Conservation (phyloP, 805 yeast species). For the Kluyveromyces siamensis region DNA sequence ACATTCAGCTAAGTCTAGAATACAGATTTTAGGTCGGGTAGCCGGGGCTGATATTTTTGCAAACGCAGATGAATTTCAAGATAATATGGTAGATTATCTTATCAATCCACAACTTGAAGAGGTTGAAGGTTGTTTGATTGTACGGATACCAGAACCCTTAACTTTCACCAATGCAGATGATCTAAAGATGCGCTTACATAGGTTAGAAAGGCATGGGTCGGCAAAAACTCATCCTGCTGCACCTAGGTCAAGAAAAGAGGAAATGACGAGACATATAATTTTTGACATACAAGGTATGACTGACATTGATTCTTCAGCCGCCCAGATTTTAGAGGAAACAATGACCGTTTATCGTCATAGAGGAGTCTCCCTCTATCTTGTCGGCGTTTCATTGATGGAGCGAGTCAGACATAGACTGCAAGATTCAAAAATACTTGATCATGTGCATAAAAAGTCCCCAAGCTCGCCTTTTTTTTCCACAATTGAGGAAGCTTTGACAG, state of each 20-base stretch:
- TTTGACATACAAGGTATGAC: conserved; percentile 81
- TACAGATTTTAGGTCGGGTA: conserved; percentile 69
- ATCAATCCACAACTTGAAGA: conserved; percentile 28
- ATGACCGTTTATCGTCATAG: conserved; percentile 45
- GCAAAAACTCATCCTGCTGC: conserved; percentile 67
- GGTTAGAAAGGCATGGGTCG: conserved; percentile 74
- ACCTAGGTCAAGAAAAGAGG: conserved; percentile 39
- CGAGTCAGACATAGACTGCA: conserved; percentile 41
- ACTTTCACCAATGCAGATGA: conserved; percentile 83
- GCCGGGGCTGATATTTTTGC: conserved; percentile 54
- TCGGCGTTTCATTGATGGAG: conserved; percentile 45
- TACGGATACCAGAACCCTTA: conserved; percentile 79
- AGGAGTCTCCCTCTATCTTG: conserved; percentile 48
- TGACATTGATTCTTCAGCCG: conserved; percentile 69
- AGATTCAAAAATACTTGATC: conserved; percentile 44
- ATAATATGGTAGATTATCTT: neutral
- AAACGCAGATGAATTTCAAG: conserved; percentile 57
- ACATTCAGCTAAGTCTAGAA: conserved; percentile 73
- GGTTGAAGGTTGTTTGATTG: conserved; percentile 65
- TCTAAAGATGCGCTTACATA: conserved; percentile 50
- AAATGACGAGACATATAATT: conserved; percentile 47
- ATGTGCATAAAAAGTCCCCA: conserved; percentile 24
- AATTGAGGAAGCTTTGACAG: conserved; percentile 11
- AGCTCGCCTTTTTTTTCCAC: conserved; percentile 9
- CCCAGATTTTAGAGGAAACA: conserved; percentile 60